phyloP scores from a whole-genome alignment of 2,329 filamentous ascomycete species.

The Alternaria solani region DNA sequence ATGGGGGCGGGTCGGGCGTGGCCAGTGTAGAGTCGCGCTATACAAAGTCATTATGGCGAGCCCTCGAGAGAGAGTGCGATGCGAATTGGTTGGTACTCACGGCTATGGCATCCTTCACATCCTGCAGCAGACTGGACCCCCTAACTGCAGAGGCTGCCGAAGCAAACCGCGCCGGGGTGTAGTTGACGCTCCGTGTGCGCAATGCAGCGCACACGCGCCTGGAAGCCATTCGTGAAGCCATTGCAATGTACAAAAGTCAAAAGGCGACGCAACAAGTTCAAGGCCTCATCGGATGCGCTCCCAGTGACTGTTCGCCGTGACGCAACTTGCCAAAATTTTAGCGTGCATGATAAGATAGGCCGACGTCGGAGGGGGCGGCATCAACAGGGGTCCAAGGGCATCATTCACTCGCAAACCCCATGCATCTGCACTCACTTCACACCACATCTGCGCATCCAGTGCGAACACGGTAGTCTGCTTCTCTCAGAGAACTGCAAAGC shows the following conservation, averaged over 20 bases:
- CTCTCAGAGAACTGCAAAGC: not conserved
- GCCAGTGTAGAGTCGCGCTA: conserved; percentile 57
- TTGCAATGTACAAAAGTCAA: conserved; percentile 20
- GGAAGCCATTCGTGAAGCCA: conserved; percentile 46
- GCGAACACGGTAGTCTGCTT: rapidly evolving
- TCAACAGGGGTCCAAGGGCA: too few species aligned
- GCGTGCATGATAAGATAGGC: conserved; percentile 22
- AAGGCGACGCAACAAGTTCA: conserved; percentile 5
- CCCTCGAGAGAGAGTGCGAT: not conserved
- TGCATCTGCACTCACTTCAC: not conserved
- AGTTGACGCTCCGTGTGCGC: conserved; percentile 35
- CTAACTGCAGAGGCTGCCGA: conserved; percentile 50
- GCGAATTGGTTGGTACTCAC: conserved; percentile 29
- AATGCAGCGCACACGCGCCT: conserved; percentile 35
- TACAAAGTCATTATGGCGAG: conserved; percentile 16
- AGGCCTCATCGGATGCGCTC: conserved; percentile 17
- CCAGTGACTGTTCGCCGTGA: conserved; percentile 20
- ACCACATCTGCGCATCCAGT: not conserved
- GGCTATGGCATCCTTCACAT: conserved; percentile 53
- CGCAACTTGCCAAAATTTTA: conserved; percentile 29
- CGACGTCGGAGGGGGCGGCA: too few species aligned
- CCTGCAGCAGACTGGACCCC: conserved; percentile 52
- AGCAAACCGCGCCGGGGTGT: conserved; percentile 46
- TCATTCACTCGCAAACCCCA: too few species aligned
- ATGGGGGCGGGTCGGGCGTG: conserved; percentile 75